phyloP scores from a whole-genome alignment of 2,329 filamentous ascomycete genomes.

The Ophiostoma novo-ulmi region DNA sequence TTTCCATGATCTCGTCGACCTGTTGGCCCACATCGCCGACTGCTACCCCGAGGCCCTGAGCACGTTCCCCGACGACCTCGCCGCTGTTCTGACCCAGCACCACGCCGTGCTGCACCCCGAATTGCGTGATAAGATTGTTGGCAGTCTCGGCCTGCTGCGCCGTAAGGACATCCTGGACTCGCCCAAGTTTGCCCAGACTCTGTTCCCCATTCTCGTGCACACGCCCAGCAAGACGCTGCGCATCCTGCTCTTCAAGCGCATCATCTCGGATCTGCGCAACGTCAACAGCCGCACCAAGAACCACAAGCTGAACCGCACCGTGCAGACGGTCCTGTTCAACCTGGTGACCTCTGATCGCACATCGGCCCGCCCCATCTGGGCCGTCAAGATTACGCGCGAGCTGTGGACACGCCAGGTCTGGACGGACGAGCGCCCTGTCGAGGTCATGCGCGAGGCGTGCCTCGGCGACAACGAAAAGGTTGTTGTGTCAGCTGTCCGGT shows the following conservation, averaged over 20 bases:
- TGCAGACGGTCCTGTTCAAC: constrained; percentile 91
- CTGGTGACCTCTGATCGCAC: constrained; percentile 79
- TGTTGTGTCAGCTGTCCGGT: constrained; percentile 76
- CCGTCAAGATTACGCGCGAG: constrained; percentile 89
- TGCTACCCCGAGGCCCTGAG: constrained; percentile 80
- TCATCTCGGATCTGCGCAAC: constrained; percentile 81
- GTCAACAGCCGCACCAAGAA: constrained; percentile 85
- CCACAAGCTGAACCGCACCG: constrained; percentile 85
- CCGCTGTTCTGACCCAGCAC: constrained; percentile 72
- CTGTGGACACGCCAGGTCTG: constrained; percentile 96
- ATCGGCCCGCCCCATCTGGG: constrained; percentile 86
- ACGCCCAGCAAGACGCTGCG: constrained; percentile 83
- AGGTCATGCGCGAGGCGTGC: constrained; percentile 93
- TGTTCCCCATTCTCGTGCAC: constrained; percentile 90
- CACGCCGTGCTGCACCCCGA: constrained; percentile 79
- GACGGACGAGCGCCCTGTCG: constrained; percentile 87
- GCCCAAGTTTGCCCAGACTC: constrained; percentile 67
- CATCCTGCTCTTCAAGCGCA: constrained; percentile 77
- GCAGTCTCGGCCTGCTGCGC: constrained; percentile 76
- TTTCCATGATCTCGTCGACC: constrained; percentile 85
- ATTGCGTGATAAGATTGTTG: constrained; percentile 88
- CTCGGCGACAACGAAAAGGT: constrained; percentile 92
- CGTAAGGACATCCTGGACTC: constrained; percentile 93
- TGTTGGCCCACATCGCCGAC: constrained; percentile 88
- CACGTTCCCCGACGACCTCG: constrained; percentile 73